These are phyloP conservation scores for Gossypium turneri DNA, from an alignment of 345 rosid genomes.

Conservation along the genomic window DNA sequence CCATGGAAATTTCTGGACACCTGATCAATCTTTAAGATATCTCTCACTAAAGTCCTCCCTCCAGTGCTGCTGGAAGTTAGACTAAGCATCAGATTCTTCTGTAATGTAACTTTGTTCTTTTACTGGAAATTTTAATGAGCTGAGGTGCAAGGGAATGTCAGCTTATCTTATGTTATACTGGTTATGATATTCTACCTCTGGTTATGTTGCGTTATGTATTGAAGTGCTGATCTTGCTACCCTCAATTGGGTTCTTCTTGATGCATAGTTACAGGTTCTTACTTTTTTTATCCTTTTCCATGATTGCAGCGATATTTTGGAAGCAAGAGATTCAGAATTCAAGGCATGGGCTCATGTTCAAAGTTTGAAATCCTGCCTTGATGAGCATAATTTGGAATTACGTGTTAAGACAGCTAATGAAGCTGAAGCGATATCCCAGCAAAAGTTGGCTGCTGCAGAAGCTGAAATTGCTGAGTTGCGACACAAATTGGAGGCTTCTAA, in stretches of 20 bases:
- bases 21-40: neutral
- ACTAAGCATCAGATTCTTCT: neutral
- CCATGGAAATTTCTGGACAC: neutral
- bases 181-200: neutral
- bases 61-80: neutral
- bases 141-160: neutral
- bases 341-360: constrained; percentile 79
- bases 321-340: constrained; percentile 69
- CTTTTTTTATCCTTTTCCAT: neutral
- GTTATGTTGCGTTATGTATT: neutral
- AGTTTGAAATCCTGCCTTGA: constrained; percentile 76
- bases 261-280: neutral
- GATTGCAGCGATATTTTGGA: constrained; percentile 60
- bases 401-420: constrained; percentile 92
- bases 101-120: neutral
- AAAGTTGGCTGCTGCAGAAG: constrained; percentile 91
- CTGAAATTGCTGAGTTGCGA: constrained; percentile 91
- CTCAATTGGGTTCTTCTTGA: neutral
- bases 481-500: constrained; percentile 75
- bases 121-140: neutral
- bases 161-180: neutral
- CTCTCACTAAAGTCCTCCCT: neutral
- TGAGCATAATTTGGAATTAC: constrained; percentile 78
- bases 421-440: constrained; percentile 96
- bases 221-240: neutral